Evolutionary conservation across 495 filamentous ascomycete genomes (phyloP), one percentile per base, ranked within the genome.

Genomic region (Penicillium herquei): DNA sequence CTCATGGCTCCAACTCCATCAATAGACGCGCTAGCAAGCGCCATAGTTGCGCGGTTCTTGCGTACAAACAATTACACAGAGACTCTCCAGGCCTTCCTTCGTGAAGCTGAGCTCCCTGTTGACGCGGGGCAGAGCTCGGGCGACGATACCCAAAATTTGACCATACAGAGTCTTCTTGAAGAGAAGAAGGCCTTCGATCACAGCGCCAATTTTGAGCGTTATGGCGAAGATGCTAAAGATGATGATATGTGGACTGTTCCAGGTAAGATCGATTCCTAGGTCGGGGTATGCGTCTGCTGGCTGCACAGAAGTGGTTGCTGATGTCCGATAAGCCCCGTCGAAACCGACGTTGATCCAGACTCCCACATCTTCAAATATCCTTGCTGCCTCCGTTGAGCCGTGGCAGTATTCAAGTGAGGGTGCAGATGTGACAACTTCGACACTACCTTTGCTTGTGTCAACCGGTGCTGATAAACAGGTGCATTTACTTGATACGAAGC

Each of bases 161-260:
- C 86, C 10, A 77, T 89, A 43, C 86, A 89, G 54, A 68, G 77
- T 49, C 70, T 89, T 42, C 72, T 89, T 37, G 78, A 86, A 45
- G 86, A 89, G 66, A 89, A 89, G 68, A 78, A 78, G 56, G 67
- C 71, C 0, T 89, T 81, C 54, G 87, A 89, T 58, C 61, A 84
- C 16, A 82, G 67, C 35, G 58, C 78, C 21, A 65, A 69, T 2
- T 83, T 86, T 56, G 86, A 88, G 63, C 83, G 70, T 55, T 80
- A 58, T 76, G 77, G 54, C 21, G 70, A 65, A 3, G 50, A 56
- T 9, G 61, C 66, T 7, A 68, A 79, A 46, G 63, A 71, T 14
- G 70, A 75, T 30, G 61, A 63, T 12, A 61, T 64, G 9, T 86
- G 84, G 78, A 74, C 58, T 31, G 37, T 66, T 13, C 83, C 81